Conservation (phyloP, 257 asterid species). For the Fraxinus cuspidata region DNA sequence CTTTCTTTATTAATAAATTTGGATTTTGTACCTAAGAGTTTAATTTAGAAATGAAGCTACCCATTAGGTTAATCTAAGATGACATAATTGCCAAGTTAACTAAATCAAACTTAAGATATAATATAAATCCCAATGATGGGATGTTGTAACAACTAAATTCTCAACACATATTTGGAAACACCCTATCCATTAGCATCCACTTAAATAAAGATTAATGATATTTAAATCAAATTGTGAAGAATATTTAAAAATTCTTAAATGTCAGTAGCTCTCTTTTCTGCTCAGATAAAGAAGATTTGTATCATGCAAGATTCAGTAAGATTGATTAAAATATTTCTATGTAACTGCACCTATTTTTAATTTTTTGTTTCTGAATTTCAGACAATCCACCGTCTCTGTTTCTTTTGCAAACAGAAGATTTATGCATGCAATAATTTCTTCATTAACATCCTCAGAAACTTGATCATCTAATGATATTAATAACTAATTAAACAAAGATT, state of each 20-base stretch:
- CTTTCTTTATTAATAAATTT: not conserved
- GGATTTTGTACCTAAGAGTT: not conserved
- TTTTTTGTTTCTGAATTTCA: slow-evolving; percentile 54
- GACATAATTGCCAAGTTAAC: slow-evolving; percentile 31
- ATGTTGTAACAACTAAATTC: too few species aligned
- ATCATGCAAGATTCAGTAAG: slow-evolving; percentile 19
- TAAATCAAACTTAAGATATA: slow-evolving; percentile 16
- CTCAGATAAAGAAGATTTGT: slow-evolving; percentile 23
- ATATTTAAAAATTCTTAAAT: not conserved
- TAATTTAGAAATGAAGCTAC: not conserved
- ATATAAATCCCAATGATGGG: too few species aligned
- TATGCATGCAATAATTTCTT: slow-evolving; percentile 10
- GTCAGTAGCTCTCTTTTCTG: slow-evolving; percentile 15
- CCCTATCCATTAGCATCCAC: slow-evolving; percentile 18
- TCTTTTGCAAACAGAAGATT: not conserved
- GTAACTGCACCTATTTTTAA: slow-evolving; percentile 15
- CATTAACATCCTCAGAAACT: slow-evolving; percentile 21
- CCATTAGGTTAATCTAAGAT: slow-evolving; percentile 35
- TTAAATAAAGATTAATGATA: slow-evolving; percentile 18
- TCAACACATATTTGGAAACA: too few species aligned
- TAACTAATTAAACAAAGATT: slow-evolving; percentile 21
- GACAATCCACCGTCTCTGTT: slow-evolving; percentile 39
- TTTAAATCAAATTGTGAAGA: not conserved
- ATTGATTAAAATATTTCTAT: slow-evolving; percentile 18
- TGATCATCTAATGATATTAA: slow-evolving; percentile 18